These are phyloP conservation scores for Colletotrichum aenigma DNA, from an alignment of 2,329 filamentous ascomycete species.

Conservation along the genomic window DNA sequence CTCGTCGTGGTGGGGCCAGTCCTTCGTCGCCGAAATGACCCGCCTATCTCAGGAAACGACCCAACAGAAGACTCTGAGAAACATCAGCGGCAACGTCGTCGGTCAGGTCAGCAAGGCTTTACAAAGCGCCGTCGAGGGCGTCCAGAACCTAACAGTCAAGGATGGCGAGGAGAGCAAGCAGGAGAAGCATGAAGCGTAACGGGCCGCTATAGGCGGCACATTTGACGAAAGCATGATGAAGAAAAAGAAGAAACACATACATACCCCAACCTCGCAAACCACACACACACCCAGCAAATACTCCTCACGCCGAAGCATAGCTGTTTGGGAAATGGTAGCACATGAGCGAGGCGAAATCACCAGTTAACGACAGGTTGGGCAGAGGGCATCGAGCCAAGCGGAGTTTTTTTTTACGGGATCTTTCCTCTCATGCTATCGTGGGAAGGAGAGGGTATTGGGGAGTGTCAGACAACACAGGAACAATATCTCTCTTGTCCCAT, in stretches of 20 bases:
- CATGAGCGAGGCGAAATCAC: background rate
- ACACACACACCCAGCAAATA: background rate
- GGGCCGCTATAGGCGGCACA: background rate
- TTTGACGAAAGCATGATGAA: slow-evolving; percentile 20
- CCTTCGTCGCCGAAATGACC: slow-evolving; percentile 86
- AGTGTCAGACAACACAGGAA: background rate
- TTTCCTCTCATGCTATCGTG: background rate
- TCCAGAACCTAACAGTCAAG: background rate
- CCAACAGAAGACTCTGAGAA: slow-evolving; percentile 44
- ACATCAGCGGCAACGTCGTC: slow-evolving; percentile 43
- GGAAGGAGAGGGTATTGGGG: background rate
- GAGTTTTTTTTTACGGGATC: background rate
- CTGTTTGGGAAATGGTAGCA: background rate
- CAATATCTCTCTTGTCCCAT: background rate
- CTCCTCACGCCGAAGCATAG: background rate
- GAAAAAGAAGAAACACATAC: background rate
- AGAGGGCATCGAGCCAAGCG: background rate
- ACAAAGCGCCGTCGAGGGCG: slow-evolving; percentile 1
- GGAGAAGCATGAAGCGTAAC: slow-evolving; percentile 10
- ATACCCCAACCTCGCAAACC: background rate
- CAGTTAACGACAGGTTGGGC: background rate
- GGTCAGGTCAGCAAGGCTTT: slow-evolving; percentile 21
- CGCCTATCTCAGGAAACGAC: slow-evolving; percentile 46
- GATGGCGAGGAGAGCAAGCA: slow-evolving; percentile 3
- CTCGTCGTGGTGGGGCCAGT: slow-evolving; percentile 94